phyloP scores from a whole-genome alignment of 495 filamentous ascomycete species.

The Annulohypoxylon nitens region DNA sequence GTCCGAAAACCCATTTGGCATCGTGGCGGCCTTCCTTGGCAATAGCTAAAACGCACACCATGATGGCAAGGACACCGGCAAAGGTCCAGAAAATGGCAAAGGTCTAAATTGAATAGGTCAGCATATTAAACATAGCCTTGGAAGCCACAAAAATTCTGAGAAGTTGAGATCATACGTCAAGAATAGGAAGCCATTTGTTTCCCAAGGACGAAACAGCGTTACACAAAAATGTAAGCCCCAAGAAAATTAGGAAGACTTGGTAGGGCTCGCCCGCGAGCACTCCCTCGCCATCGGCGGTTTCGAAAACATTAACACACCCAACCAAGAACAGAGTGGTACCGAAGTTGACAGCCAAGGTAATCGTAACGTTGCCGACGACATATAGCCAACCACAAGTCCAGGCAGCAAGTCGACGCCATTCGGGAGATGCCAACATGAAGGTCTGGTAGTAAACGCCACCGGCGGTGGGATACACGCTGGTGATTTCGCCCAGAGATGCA shows the following conservation, averaged over 20 bases:
- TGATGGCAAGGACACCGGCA: constrained; percentile 59
- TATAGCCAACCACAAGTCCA: constrained; percentile 78
- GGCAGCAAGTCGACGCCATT: constrained; percentile 62
- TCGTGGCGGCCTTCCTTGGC: constrained; percentile 60
- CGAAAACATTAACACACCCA: constrained; percentile 67
- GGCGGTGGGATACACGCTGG: constrained; percentile 68
- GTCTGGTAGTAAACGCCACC: constrained; percentile 70
- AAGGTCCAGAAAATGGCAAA: constrained; percentile 67
- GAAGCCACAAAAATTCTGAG: not conserved
- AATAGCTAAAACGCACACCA: constrained; percentile 59
- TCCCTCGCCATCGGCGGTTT: constrained; percentile 52
- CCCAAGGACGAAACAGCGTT: constrained; percentile 68
- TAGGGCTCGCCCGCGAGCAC: constrained; percentile 63
- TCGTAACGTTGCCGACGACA: constrained; percentile 77
- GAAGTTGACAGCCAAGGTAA: constrained; percentile 77
- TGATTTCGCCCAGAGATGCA: constrained; percentile 67
- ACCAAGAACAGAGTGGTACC: constrained; percentile 69
- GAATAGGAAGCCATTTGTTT: constrained; percentile 67
- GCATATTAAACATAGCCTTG: constrained; percentile 4
- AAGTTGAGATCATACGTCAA: constrained; percentile 60
- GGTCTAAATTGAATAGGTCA: constrained; percentile 49
- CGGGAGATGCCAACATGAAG: constrained; percentile 64
- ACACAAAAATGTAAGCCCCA: constrained; percentile 67
- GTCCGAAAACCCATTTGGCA: constrained; percentile 57
- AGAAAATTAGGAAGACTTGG: constrained; percentile 72